phyloP scores from a whole-genome alignment of 73 alveolate genomes.

The Stentor roeselii region DNA sequence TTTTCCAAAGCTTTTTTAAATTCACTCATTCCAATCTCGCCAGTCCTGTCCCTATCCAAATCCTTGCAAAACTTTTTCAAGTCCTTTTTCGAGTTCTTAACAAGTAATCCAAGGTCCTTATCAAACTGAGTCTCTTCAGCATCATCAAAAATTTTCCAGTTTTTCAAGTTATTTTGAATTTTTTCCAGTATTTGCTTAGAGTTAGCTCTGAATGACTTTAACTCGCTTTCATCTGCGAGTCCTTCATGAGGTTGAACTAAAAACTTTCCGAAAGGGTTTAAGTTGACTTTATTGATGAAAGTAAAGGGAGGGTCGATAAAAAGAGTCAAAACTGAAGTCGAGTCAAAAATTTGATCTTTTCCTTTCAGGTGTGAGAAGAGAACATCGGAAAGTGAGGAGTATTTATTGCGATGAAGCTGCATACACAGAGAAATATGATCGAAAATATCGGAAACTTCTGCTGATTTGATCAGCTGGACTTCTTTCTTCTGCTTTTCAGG shows the following conservation, averaged over 20 bases:
- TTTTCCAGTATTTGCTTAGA: background rate
- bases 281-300: background rate
- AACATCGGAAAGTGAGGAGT: background rate
- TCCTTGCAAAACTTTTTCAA: background rate
- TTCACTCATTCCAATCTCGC: background rate
- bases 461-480: background rate
- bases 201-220: background rate
- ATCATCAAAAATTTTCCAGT: background rate
- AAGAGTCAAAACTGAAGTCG: background rate
- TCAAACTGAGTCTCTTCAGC: conserved; percentile 23
- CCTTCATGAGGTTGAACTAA: background rate
- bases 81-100: background rate
- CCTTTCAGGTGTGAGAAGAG: background rate
- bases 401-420: conserved; percentile 2
- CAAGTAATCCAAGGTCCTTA: background rate
- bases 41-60: background rate
- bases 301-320: background rate
- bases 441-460: background rate
- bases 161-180: background rate
- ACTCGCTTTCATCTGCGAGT: background rate
- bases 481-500: background rate
- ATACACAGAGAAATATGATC: conserved; percentile 8
- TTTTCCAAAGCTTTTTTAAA: background rate
- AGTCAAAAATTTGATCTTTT: background rate
- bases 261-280: background rate